phyloP scores from a whole-genome alignment of 768 basidiomycete species.

The Psilocybe cubensis region DNA sequence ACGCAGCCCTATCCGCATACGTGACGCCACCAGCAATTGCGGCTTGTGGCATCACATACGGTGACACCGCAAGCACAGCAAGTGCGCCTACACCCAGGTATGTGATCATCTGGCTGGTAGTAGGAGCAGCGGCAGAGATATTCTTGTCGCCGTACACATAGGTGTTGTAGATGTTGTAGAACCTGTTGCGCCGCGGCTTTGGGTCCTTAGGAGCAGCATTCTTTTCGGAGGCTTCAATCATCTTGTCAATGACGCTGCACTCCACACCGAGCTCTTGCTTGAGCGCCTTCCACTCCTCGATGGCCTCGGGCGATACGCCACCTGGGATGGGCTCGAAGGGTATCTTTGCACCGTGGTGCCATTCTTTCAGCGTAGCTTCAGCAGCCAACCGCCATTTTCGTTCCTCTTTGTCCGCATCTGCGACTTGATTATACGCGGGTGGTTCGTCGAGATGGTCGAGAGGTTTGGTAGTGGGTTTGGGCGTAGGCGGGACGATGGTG shows the following conservation, averaged over 20 bases:
- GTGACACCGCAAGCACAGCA: constrained; percentile 62
- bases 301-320: constrained; percentile 66
- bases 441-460: constrained; percentile 59
- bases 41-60: constrained; percentile 60
- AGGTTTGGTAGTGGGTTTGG: constrained; percentile 46
- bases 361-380: constrained; percentile 62
- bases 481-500: constrained; percentile 72
- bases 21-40: constrained; percentile 68
- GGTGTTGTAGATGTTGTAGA: constrained; percentile 90
- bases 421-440: constrained; percentile 71
- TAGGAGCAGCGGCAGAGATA: constrained; percentile 29
- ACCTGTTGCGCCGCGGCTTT: constrained; percentile 45
- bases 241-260: constrained; percentile 76
- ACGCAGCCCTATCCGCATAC: constrained; percentile 77
- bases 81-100: constrained; percentile 67
- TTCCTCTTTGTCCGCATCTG: constrained; percentile 49
- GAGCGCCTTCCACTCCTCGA: constrained; percentile 79
- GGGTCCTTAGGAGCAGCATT: constrained; percentile 13
- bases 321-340: constrained; percentile 46
- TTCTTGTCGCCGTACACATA: constrained; percentile 51
- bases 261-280: constrained; percentile 82
- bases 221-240: constrained; percentile 45
- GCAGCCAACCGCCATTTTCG: constrained; percentile 54
- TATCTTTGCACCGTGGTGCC: constrained; percentile 65
- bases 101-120: constrained; percentile 51